Evolutionary conservation across 1,139 yeast species (phyloP), one percentile per base, ranked within the genome.

Genomic region (Suhomyces anneliseae): DNA sequence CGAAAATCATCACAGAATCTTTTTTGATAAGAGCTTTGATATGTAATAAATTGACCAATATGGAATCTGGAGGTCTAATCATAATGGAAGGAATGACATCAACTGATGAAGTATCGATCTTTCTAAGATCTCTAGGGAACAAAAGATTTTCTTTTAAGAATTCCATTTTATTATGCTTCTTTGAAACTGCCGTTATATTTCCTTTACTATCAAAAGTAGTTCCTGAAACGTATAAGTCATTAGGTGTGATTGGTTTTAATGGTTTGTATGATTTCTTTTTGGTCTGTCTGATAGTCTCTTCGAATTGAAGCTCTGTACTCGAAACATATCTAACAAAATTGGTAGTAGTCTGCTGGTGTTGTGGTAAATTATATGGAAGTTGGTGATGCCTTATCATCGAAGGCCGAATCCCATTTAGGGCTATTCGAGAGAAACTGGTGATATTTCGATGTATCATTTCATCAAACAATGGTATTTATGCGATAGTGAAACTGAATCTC

Each of bases 61-160:
- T 87, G 36, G 96, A 86, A 57, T 83, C 81, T 6, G 73, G 69
- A 32, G 85, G 81, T 44, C 97, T 80, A 12, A 90, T 85, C 61
- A 89, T 76, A 37, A 93, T 85, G 32, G 93, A 82, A 0, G 99
- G 99, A 8, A 90, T 93, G 34, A 93, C 87, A 64, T 90, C 96
- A 51, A 88, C 85, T 27, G 88, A 79, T 0, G 96, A 89, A 7
- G 95, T 86, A 66, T 93, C 99, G 46, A 95, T 85, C 58, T 89
- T 90, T 6, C 97, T 70, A 45, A 90, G 70, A 63, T 90, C 97
- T 54, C 97, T 76, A 0, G 97, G 96, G 42, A 85, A 78, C 36
- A 90, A 68, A 33, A 87, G 87, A 59, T 89, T 90, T 51, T 87
- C 84, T 49, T 82, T 77, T 12, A 95, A 71, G 48, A 95, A 81